phyloP scores from a whole-genome alignment of 2,329 filamentous ascomycete species.

The Sordariomycetes sp. region DNA sequence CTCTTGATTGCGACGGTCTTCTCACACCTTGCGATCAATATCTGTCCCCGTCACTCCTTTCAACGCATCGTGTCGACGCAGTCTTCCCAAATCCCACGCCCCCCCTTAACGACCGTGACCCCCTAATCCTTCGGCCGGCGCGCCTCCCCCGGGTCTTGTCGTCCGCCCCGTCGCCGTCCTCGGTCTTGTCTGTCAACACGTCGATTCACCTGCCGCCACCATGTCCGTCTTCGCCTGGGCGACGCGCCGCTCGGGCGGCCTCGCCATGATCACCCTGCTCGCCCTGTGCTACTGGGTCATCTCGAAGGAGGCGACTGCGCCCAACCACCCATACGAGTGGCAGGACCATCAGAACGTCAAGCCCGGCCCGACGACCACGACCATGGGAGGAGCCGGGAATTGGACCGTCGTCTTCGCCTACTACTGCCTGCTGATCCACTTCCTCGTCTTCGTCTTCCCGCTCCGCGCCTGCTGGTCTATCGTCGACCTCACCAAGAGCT shows the following conservation, averaged over 20 bases:
- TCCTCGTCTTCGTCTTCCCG: constrained; percentile 50
- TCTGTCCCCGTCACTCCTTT: neutral
- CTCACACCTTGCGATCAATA: neutral
- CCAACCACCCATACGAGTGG: constrained; percentile 28
- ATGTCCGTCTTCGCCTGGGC: constrained; percentile 44
- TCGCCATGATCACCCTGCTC: constrained; percentile 37
- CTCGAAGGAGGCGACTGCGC: constrained; percentile 29
- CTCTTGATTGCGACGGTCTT: neutral
- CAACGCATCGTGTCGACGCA: neutral
- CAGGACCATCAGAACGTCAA: constrained; percentile 24
- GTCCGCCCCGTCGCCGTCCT: neutral
- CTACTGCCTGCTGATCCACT: constrained; percentile 52
- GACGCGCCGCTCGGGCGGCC: constrained; percentile 36
- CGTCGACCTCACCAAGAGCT: constrained; percentile 37
- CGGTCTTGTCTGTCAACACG: neutral
- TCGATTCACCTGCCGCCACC: constrained; percentile 8
- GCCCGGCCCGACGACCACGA: constrained; percentile 15
- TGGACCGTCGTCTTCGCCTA: constrained; percentile 45
- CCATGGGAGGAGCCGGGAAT: constrained; percentile 26
- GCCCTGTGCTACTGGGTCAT: constrained; percentile 41
- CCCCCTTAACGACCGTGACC: neutral
- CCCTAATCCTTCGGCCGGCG: neutral
- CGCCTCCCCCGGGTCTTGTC: neutral
- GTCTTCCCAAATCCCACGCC: neutral
- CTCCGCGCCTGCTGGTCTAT: constrained; percentile 48